Evolutionary conservation across 345 rosid species (phyloP).

Genomic region (Fremontodendron californicum): DNA sequence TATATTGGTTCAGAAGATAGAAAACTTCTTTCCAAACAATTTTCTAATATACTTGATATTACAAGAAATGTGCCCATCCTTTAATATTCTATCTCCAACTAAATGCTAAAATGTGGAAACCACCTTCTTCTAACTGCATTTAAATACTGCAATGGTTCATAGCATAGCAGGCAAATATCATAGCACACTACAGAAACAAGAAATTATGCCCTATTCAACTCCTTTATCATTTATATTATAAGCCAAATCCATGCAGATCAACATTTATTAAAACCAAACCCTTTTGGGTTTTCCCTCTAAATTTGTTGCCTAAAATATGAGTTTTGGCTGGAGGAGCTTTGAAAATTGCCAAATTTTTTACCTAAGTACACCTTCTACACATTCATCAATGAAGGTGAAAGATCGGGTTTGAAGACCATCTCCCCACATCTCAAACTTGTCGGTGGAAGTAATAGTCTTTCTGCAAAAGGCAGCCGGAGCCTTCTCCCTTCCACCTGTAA

Average conservation of each 20-base stretch:
- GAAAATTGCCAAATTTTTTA: constrained; percentile 12
- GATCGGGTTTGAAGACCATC: constrained; percentile 96
- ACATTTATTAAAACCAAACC: neutral
- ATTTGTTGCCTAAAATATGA: neutral
- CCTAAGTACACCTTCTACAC: constrained; percentile 98
- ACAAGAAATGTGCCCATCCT: neutral
- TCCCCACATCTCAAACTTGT: constrained; percentile 99
- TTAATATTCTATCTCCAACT: neutral
- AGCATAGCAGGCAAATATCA: neutral
- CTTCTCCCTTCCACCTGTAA: constrained; percentile 92
- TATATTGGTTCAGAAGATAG: neutral
- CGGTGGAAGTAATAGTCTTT: constrained; percentile 69
- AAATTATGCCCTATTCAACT: neutral
- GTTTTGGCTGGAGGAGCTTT: neutral
- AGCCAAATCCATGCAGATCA: neutral
- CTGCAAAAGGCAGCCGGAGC: constrained; percentile 99
- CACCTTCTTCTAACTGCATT: neutral
- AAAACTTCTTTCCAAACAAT: neutral
- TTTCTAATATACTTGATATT: neutral
- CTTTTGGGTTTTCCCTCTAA: neutral
- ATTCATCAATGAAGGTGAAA: constrained; percentile 97
- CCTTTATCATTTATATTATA: neutral
- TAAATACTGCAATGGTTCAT: neutral
- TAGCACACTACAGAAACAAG: neutral
- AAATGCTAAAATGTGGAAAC: neutral